These are phyloP conservation scores for Tetrahymena borealis DNA, from an alignment of 73 alveolate species.

Conservation along the genomic window DNA sequence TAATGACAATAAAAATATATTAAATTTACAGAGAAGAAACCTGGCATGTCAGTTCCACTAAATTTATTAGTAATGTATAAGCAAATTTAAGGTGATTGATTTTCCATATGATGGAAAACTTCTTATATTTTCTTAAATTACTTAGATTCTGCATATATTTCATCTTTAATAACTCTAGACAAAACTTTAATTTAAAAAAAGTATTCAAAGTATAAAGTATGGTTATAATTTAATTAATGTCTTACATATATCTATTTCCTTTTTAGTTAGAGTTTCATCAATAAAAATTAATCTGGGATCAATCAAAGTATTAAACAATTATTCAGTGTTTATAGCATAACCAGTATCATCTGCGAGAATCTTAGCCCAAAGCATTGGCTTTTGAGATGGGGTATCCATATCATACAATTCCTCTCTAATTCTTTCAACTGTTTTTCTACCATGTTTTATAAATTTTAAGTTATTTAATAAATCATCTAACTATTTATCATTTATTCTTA, in stretches of 20 bases:
- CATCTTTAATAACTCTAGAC: not conserved
- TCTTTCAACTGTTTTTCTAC: not conserved
- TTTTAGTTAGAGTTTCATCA: slow-evolving; percentile 11
- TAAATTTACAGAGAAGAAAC: slow-evolving; percentile 7
- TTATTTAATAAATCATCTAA: not conserved
- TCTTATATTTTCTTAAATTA: not conserved
- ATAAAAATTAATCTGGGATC: slow-evolving; percentile 40
- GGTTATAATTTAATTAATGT: not conserved
- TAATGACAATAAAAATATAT: not conserved
- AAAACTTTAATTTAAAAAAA: not conserved
- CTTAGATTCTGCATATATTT: not conserved
- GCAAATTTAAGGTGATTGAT: slow-evolving; percentile 4
- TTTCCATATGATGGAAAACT: slow-evolving; percentile 3
- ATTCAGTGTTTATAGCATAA: not conserved
- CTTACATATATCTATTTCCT: slow-evolving; percentile 15
- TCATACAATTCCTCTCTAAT: slow-evolving; percentile 9
- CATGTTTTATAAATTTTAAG: not conserved
- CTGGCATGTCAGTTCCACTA: slow-evolving; percentile 29
- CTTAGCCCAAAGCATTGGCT: slow-evolving; percentile 29
- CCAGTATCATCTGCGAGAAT: slow-evolving; percentile 6
- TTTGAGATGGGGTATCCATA: slow-evolving; percentile 11
- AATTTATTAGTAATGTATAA: slow-evolving; percentile 5
- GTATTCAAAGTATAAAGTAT: not conserved
- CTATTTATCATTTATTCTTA: not conserved
- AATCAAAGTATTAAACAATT: slow-evolving; percentile 2